Evolutionary conservation across 2,329 filamentous ascomycete genomes (phyloP), one percentile per base, ranked within the genome.

Genomic region (Emergomyces pasteurianus): DNA sequence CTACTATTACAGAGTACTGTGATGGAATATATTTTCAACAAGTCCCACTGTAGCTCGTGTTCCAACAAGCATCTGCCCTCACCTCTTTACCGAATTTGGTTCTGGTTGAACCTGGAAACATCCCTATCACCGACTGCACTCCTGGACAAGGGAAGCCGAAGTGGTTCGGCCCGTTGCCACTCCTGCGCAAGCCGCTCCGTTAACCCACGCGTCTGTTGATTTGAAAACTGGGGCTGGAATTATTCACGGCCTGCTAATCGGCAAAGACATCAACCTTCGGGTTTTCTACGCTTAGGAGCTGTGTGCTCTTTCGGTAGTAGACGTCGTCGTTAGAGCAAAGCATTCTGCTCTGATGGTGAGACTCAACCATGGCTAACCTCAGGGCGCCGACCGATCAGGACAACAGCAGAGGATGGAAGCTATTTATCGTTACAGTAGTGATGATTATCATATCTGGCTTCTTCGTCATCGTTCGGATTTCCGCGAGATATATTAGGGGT

Each of bases 331-430:
- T 43, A 5, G 16, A 18, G 40, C 7, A 12, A n/a, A 14, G 14
- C 14, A 43, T 43, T 43, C 18, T 14, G 40, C 18, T 9, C 40
- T 43, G 40, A 43, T n/a, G 40, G 16, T 43, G 40, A 14, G 16
- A 31, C n/a, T 43, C 40, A 43, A 43, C 18, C 14, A 49, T 49
- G 46, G 23, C 46, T 23, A 49, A 28, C 23, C 12, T 49, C 23
- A 23, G 66, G 3, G 73, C 70, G 58, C 78, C 74, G 0, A 80
- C 74, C 14, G 46, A 23, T 18, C 9, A 26, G 16, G 21, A 23
- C 9, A 49, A 49, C n/a, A 49, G 23, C n/a, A 49, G 23, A 49
- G 46, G 46, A 26, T 49, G 46, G 46, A 23, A 5, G 21, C 23
- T 49, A 28, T 49, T 23, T 23, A 28, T 26, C 14, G 23, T 49